These are phyloP conservation scores for Melaleuca quinquenervia DNA, from an alignment of 345 rosid genomes.

Conservation along the genomic window DNA sequence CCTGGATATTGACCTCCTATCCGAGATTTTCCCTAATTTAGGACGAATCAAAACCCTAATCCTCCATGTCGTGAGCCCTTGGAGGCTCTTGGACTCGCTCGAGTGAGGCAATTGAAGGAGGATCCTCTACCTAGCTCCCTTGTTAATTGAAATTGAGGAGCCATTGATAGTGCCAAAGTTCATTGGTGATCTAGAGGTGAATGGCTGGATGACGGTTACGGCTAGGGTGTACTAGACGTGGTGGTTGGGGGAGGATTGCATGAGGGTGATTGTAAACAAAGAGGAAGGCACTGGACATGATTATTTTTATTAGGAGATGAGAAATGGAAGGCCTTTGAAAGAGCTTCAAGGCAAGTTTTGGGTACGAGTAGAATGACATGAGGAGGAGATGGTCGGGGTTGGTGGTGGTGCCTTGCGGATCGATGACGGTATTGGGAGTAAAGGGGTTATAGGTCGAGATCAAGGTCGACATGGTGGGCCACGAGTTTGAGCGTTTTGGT, in stretches of 20 bases:
- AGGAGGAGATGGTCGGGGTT: conserved; percentile 27
- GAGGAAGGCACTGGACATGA: conserved; percentile 15
- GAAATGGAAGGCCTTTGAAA: conserved; percentile 46
- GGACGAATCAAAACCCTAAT: conserved; percentile 12
- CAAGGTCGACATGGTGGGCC: conserved; percentile 32
- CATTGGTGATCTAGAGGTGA: conserved; percentile 18
- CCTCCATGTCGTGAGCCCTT: conserved; percentile 29
- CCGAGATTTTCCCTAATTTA: conserved; percentile 10
- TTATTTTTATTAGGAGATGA: conserved; percentile 36
- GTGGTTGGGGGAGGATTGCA: conserved; percentile 36
- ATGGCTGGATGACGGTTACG: conserved; percentile 30
- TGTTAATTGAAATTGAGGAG: conserved; percentile 29
- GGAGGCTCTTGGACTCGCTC: conserved; percentile 17
- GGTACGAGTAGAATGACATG: conserved; percentile 37
- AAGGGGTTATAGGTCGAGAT: conserved; percentile 28
- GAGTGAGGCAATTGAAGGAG: conserved; percentile 27
- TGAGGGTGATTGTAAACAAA: conserved; percentile 12
- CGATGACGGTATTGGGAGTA: conserved; percentile 44
- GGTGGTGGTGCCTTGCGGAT: conserved; percentile 43
- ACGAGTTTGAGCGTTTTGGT: conserved; percentile 20
- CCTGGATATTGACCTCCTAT: conserved; percentile 15
- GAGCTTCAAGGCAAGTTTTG: conserved; percentile 27
- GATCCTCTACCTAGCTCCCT: conserved; percentile 40
- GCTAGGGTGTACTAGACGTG: conserved; percentile 44
- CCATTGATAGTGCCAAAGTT: conserved; percentile 40